Conservation (phyloP, 257 asterid genomes). For the Fraxinus americana region DNA sequence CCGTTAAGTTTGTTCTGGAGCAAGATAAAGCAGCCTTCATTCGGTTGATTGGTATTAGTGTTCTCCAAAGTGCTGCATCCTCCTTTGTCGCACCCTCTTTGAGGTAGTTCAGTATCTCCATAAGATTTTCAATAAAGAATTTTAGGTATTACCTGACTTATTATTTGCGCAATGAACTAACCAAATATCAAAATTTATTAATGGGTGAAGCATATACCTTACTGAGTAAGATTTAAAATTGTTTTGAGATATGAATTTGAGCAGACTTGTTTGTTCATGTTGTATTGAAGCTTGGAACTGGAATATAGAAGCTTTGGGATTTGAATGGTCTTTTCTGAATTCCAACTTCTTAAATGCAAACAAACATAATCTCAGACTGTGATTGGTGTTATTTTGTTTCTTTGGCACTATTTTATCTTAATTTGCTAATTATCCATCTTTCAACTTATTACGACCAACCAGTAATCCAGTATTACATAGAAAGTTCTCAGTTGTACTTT, state of each 20-base stretch:
- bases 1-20: conserved; percentile 91
- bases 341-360: neutral
- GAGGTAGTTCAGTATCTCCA: conserved; percentile 52
- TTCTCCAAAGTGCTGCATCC: conserved; percentile 98
- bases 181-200: no score
- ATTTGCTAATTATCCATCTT: neutral
- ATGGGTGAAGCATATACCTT: neutral
- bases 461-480: neutral
- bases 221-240: conserved; percentile 7
- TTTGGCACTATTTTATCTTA: neutral
- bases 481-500: neutral
- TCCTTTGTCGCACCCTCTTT: conserved; percentile 96
- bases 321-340: neutral
- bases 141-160: neutral
- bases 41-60: conserved; percentile 87
- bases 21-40: conserved; percentile 89
- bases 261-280: conserved; percentile 1
- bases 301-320: conserved; percentile 3
- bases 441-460: conserved; percentile 2
- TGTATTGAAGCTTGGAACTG: conserved; percentile 6
- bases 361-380: neutral
- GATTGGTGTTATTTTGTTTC: neutral
- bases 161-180: neutral
- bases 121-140: conserved; percentile 6
- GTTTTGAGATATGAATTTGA: neutral